Evolutionary conservation across 768 basidiomycete genomes (phyloP), one percentile per base, ranked within the genome.

Genomic region (Leccinellum rugosiceps): DNA sequence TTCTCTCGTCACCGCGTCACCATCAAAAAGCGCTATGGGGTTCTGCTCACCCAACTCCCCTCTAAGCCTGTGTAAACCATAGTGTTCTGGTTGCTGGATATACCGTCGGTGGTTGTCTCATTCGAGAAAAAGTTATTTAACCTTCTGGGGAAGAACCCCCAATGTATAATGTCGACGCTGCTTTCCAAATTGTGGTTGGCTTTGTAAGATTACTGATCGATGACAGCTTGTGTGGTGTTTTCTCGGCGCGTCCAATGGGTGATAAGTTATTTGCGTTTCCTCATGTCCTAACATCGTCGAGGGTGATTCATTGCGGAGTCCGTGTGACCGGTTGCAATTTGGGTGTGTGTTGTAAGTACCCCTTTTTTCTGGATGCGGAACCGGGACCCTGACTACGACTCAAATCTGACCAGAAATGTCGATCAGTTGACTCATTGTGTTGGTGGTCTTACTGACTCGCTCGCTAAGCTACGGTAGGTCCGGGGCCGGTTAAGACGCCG

Each of bases 1-100:
- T 98, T 96, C 77, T 96, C 94, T 59, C 83, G 94, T 60, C 96
- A 99, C 70, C 90, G 97, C 58, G 94, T 98, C 59, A 97, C 94
- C 6, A 87, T 98, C 69, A 98, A 98, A 80, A 93, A 92, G 77
- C 86, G 96, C 69, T 90, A 87, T 69, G 85, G 86, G 57, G 84
- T 97, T 55, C 84, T 99, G 61, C 84, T 87, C 61, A 95, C 96
- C 17, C 94, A 98, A 70, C 80, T 91, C 19, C 94, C 96, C 26
- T 76, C 82, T 53, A 94, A 93, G 74, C 94, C 95, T 19, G 79
- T 95, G 79, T 19, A 6, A 34, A 14, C 6, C 6, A 2, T 15
- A 17, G 19, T 4, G 15, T 28, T 38, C 9, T 9, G 35, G 35
- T 38, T 38, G 25, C n/a, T 5, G 11, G 38, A n/a, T 2, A 30